Conservation (phyloP, 2,329 filamentous ascomycete genomes). For the Shiraia sp. region DNA sequence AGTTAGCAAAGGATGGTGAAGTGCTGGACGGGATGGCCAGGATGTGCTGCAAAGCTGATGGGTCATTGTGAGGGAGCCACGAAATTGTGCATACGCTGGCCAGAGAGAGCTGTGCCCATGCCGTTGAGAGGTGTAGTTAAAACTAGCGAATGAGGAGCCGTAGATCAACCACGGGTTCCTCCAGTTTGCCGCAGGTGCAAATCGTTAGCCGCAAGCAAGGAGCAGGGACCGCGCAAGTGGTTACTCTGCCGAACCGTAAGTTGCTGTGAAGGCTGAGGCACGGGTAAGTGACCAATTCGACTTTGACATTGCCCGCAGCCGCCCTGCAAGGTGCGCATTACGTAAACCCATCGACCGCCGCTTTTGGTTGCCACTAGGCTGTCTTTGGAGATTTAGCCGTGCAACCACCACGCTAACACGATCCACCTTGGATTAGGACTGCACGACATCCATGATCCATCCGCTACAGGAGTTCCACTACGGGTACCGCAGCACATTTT, state of each 20-base stretch:
- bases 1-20: slow-evolving; percentile 27
- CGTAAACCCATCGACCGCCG: no score
- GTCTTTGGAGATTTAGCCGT: slow-evolving; percentile 13
- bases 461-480: slow-evolving; percentile 1
- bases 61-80: slow-evolving; percentile 37
- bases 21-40: slow-evolving; percentile 32
- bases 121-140: slow-evolving; percentile 25
- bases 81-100: slow-evolving; percentile 40
- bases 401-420: no score
- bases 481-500: no score
- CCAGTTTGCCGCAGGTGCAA: slow-evolving; percentile 10
- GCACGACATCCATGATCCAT: slow-evolving; percentile 5
- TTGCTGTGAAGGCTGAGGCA: slow-evolving; percentile 9
- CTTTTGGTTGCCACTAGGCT: slow-evolving; percentile 12
- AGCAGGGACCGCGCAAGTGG: slow-evolving; percentile 13
- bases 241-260: slow-evolving; percentile 18
- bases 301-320: slow-evolving; percentile 1
- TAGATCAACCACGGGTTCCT: slow-evolving; percentile 21
- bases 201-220: slow-evolving; percentile 13
- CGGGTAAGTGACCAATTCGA: slow-evolving; percentile 12
- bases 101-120: slow-evolving; percentile 30
- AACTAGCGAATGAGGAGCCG: slow-evolving; percentile 29
- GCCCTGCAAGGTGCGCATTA: no score
- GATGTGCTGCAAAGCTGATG: slow-evolving; percentile 22
- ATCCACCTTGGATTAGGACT: not conserved